Evolutionary conservation across 495 filamentous ascomycete genomes (phyloP).

Genomic region (Penicillium diatomitis): DNA sequence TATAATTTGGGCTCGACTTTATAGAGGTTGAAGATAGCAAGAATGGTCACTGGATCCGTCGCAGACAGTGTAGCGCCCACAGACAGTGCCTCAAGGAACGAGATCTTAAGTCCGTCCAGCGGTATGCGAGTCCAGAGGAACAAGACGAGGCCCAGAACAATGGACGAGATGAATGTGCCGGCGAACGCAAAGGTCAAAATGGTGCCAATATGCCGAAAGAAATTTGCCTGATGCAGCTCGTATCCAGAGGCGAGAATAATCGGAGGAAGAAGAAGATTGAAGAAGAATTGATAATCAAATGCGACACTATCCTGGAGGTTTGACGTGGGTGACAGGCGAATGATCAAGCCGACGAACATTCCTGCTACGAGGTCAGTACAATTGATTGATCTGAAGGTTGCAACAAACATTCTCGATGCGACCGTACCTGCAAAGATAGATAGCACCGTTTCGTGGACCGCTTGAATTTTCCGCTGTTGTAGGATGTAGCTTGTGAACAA

Average conservation of each 20-base stretch:
- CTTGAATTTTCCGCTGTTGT: constrained; percentile 90
- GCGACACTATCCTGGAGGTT: constrained; percentile 81
- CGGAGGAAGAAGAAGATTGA: constrained; percentile 92
- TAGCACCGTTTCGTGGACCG: constrained; percentile 94
- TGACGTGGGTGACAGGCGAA: constrained; percentile 67
- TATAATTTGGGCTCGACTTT: constrained; percentile 98
- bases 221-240: constrained; percentile 95
- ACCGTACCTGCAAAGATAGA: constrained; percentile 93
- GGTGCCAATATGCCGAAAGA: constrained; percentile 95
- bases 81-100: constrained; percentile 88
- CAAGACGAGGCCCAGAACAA: constrained; percentile 79
- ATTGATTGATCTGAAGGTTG: not conserved
- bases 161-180: constrained; percentile 92
- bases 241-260: constrained; percentile 97
- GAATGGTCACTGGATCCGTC: constrained; percentile 92
- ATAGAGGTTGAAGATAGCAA: constrained; percentile 98
- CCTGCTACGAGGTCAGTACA: constrained; percentile 40
- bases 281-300: constrained; percentile 98
- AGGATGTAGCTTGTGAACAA: constrained; percentile 96
- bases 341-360: constrained; percentile 89
- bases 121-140: constrained; percentile 84
- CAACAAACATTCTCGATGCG: not conserved
- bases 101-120: constrained; percentile 73
- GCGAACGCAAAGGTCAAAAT: constrained; percentile 98
- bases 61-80: constrained; percentile 93